Base-by-base conservation (phyloP, 495 filamentous ascomycete genomes). In the Penicillium lividum region DNA sequence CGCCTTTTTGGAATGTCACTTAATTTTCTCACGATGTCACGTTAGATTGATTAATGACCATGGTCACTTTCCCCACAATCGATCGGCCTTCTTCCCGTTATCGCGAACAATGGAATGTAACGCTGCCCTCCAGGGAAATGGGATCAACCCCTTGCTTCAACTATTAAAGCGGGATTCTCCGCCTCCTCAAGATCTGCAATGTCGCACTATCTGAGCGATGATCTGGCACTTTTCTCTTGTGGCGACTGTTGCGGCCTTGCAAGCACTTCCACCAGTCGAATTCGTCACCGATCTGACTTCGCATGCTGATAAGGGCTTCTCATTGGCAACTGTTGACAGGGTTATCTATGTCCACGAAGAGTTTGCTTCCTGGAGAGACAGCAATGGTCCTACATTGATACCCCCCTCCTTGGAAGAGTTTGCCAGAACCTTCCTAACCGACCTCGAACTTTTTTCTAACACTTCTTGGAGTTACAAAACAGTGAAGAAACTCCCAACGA, bases 311-410 rank as follows among this genome's bases (percentile, higher is more conserved):
- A n/a, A 25, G 7, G 51, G 56, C 3, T 66, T 68, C 27, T 66
- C 63, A 2, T 45, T 64, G 7, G 56, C 47, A 9, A 52, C 40
- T 15, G 38, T 54, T 6, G 47, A 64, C 15, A 58, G 47, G 8
- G 33, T 58, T 7, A 68, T 74, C 51, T 74, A 68, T 27, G 53
- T 74, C 7, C 42, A 60, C 8, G 42, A 58, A 1, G 47, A 33
- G 10, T 68, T 73, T 28, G 63, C 66, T 0, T 56, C 54, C 0
- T 53, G 54, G 50, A 58, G 52, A 9, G 72, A 74, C 50, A 53
- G 68, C 40, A 47, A 74, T 58, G 80, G 81, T 3, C 60, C 82
- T 16, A 84, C 80, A 0, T 66, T 84, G 11, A 82, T 83, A n/a
- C 82, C 82, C 7, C 80, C 82, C 0, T 74, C 77, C 0, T 73